These are phyloP conservation scores for Cicer cuneatum DNA, from an alignment of 306 rosid genomes.

Conservation along the genomic window DNA sequence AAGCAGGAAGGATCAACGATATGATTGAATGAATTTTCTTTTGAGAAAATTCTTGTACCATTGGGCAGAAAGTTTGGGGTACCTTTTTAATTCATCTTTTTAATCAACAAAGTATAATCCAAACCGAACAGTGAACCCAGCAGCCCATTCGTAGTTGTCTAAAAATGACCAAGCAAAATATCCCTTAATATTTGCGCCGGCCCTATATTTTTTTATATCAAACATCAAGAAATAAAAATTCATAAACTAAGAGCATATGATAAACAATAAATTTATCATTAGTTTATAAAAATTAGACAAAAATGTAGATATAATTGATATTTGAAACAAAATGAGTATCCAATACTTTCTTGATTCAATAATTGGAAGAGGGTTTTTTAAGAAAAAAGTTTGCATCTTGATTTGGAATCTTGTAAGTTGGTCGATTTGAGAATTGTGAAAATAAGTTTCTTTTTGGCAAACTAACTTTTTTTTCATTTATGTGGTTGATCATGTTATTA, in stretches of 20 bases:
- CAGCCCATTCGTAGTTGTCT: slow-evolving; percentile 61
- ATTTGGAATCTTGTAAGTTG: too few relatives aligned
- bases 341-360: too few relatives aligned
- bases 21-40: neutral
- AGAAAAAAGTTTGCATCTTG: too few relatives aligned
- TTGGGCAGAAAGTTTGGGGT: slow-evolving; percentile 52
- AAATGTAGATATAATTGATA: neutral
- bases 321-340: neutral
- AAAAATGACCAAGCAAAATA: slow-evolving; percentile 72
- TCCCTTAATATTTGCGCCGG: slow-evolving; percentile 62
- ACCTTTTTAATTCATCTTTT: slow-evolving; percentile 47
- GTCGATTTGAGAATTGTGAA: too few relatives aligned
- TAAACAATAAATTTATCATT: too few relatives aligned
- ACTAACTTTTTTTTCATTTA: too few relatives aligned
- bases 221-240: neutral
- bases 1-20: slow-evolving; percentile 38
- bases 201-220: slow-evolving; percentile 34
- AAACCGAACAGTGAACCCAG: slow-evolving; percentile 51
- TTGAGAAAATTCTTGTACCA: slow-evolving; percentile 63
- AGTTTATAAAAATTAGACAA: too few relatives aligned
- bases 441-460: too few relatives aligned
- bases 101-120: slow-evolving; percentile 62
- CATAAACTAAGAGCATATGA: neutral
- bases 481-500: too few relatives aligned
- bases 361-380: too few relatives aligned